Evolutionary conservation across 177 flowering plant genomes (phyloP).

Genomic region (Vitis hybrid): DNA sequence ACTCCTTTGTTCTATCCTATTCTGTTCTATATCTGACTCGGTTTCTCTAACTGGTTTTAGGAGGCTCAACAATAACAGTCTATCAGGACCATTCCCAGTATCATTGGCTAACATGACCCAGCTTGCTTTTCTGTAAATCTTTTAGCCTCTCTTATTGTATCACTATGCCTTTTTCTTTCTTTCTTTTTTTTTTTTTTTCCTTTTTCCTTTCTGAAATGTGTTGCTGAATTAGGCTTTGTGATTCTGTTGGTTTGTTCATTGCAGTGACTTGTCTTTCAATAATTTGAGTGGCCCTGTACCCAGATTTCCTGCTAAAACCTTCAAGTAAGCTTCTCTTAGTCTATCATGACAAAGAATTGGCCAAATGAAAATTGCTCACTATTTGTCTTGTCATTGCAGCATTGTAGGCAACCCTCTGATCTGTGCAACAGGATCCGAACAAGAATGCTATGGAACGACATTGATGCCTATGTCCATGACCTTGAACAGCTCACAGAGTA

Average conservation of each 20-base stretch:
- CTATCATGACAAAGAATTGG: background rate
- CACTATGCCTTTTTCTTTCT: background rate
- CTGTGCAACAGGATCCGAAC: constrained; percentile 79
- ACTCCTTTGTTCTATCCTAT: background rate
- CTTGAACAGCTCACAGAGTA: constrained; percentile 59
- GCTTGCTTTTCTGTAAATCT: constrained; percentile 64
- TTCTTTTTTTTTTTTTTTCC: background rate
- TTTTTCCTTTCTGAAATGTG: constrained; percentile 6
- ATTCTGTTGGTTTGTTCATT: constrained; percentile 2
- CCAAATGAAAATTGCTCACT: background rate
- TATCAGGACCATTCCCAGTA: constrained; percentile 54
- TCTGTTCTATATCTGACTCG: constrained; percentile 4
- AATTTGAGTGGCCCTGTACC: constrained; percentile 61
- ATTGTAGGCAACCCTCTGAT: constrained; percentile 88
- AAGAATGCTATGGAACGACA: constrained; percentile 65
- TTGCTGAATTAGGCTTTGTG: background rate
- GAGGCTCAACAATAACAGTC: constrained; percentile 76
- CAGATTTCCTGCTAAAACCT: constrained; percentile 34
- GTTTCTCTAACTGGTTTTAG: constrained; percentile 30
- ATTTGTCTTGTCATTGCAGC: constrained; percentile 40
- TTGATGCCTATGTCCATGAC: constrained; percentile 72
- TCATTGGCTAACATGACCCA: constrained; percentile 57
- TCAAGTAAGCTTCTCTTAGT: constrained; percentile 27
- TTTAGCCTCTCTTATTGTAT: background rate
- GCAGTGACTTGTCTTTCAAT: constrained; percentile 62